Conservation (phyloP, 352 stramenopile genomes). For the Phytophthora cactorum region DNA sequence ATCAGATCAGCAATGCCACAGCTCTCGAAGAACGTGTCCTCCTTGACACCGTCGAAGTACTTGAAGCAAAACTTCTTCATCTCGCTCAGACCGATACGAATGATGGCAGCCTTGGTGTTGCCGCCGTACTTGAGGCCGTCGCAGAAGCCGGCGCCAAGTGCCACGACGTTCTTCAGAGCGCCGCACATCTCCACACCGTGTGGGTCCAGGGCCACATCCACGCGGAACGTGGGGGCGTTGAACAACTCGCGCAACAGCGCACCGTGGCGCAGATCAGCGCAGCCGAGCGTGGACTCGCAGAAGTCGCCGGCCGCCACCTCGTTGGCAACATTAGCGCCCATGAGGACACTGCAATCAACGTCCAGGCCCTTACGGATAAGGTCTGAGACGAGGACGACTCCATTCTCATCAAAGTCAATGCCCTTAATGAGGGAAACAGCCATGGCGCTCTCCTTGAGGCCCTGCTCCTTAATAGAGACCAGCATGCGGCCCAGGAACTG, state of each 20-base stretch:
- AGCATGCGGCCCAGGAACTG: slow-evolving; percentile 95
- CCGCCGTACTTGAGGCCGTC: slow-evolving; percentile 94
- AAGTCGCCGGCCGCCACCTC: slow-evolving; percentile 96
- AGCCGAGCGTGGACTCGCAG: slow-evolving; percentile 97
- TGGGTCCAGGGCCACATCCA: slow-evolving; percentile 94
- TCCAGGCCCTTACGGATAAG: slow-evolving; percentile 89
- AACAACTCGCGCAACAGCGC: slow-evolving; percentile 80
- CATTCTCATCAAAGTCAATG: slow-evolving; percentile 88
- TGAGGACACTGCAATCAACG: slow-evolving; percentile 93
- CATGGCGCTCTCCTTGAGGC: slow-evolving; percentile 66
- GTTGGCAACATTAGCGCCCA: slow-evolving; percentile 98
- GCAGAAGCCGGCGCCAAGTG: slow-evolving; percentile 96
- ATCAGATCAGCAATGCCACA: slow-evolving; percentile 98
- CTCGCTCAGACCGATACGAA: slow-evolving; percentile 94
- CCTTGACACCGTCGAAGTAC: slow-evolving; percentile 94
- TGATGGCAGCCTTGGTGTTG: slow-evolving; percentile 98
- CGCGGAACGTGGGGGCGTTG: slow-evolving; percentile 90
- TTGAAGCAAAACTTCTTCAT: slow-evolving; percentile 95
- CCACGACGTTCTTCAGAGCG: slow-evolving; percentile 98
- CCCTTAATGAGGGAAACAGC: slow-evolving; percentile 94
- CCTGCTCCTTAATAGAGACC: slow-evolving; percentile 86
- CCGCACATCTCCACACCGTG: slow-evolving; percentile 96
- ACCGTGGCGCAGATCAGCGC: slow-evolving; percentile 70
- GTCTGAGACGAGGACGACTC: slow-evolving; percentile 87
- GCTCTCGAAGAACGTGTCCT: slow-evolving; percentile 96